These are phyloP conservation scores for Ceratobasidium sp. DNA, from an alignment of 1,284 basidiomycete species.

Conservation along the genomic window DNA sequence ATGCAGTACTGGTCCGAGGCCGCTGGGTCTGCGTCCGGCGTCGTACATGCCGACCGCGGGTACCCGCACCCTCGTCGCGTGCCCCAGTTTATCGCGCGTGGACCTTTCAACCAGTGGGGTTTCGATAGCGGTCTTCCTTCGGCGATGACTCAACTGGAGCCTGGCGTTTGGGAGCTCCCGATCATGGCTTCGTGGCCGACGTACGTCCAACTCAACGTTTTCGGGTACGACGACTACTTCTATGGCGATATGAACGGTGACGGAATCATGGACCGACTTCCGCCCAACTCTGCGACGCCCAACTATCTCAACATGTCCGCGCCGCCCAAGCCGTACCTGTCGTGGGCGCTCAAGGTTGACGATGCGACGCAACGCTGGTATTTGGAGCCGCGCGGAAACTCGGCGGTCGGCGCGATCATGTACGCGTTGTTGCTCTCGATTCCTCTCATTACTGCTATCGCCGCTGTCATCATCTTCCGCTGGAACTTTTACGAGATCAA, in stretches of 20 bases:
- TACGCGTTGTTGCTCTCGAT: constrained; percentile 85
- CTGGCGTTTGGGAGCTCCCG: constrained; percentile 79
- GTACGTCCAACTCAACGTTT: constrained; percentile 89
- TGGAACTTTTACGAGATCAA: constrained; percentile 96
- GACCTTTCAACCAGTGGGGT: constrained; percentile 91
- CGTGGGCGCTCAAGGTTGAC: constrained; percentile 86
- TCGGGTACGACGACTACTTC: constrained; percentile 88
- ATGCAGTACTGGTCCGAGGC: constrained; percentile 89
- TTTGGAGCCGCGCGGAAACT: constrained; percentile 83
- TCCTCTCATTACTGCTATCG: constrained; percentile 84
- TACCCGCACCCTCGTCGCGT: constrained; percentile 76
- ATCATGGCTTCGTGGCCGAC: constrained; percentile 91
- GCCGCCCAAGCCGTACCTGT: constrained; percentile 71
- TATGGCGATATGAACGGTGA: constrained; percentile 91
- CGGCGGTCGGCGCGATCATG: constrained; percentile 84
- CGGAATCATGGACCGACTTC: constrained; percentile 88
- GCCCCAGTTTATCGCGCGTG: constrained; percentile 87
- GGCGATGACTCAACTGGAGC: constrained; percentile 70
- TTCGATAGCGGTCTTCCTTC: constrained; percentile 84
- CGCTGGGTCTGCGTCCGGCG: constrained; percentile 72
- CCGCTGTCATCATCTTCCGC: constrained; percentile 90
- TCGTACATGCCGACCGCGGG: constrained; percentile 82
- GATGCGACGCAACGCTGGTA: constrained; percentile 83
- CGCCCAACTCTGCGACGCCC: constrained; percentile 85
- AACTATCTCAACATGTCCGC: constrained; percentile 93